Conservation (phyloP, 495 filamentous ascomycete species). For the Penicillium pulvis region DNA sequence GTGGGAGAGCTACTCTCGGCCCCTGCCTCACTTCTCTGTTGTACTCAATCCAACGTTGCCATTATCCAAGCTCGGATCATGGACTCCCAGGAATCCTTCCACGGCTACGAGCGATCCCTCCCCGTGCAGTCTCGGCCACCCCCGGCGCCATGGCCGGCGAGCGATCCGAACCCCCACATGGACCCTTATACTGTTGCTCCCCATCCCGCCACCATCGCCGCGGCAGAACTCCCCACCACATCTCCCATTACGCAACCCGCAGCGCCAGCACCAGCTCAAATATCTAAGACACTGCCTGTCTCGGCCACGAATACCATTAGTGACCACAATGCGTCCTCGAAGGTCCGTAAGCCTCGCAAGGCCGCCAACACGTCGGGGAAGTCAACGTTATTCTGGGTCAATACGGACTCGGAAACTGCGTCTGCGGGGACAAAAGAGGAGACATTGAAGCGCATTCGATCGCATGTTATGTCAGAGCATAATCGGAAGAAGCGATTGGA, state of each 20-base stretch:
- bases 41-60: conserved; percentile 13
- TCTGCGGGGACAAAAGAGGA: conserved; percentile 45
- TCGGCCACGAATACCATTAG: neutral
- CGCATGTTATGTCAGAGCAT: conserved; percentile 55
- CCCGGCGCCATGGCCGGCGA: conserved; percentile 16
- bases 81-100: conserved; percentile 36
- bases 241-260: neutral
- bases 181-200: conserved; percentile 18
- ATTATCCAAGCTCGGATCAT: conserved; percentile 29
- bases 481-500: conserved; percentile 52
- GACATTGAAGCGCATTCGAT: conserved; percentile 51
- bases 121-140: conserved; percentile 32
- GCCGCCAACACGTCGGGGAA: conserved; percentile 37
- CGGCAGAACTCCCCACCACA: neutral
- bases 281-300: neutral
- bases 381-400: conserved; percentile 51
- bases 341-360: conserved; percentile 46
- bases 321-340: conserved; percentile 33
- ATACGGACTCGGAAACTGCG: conserved; percentile 44
- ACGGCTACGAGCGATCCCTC: conserved; percentile 29
- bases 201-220: conserved; percentile 2
- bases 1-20: conserved; percentile 19
- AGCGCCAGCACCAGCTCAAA: neutral
- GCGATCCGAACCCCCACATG: conserved; percentile 19
- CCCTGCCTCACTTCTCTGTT: conserved; percentile 5